Evolutionary conservation across 345 rosid species (phyloP).

Genomic region (Euphorbia pulcherrima): DNA sequence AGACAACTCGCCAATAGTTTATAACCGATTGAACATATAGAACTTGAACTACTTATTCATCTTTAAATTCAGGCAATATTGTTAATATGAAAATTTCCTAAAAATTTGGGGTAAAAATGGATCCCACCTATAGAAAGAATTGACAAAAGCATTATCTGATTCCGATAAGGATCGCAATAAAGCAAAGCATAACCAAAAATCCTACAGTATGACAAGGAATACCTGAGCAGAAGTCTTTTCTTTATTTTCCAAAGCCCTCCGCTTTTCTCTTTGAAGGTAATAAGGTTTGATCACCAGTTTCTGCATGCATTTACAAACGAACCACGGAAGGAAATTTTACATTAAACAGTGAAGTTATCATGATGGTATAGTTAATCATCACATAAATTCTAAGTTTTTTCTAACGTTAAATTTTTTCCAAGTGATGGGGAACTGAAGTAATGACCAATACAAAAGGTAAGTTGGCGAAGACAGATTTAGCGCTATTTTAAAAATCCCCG

Average conservation of each 20-base stretch:
- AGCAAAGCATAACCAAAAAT: conserved; percentile 7
- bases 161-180: not conserved
- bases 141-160: not conserved
- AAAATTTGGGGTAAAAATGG: not conserved
- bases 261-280: conserved; percentile 58
- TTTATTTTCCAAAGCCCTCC: conserved; percentile 60
- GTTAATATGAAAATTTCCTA: not conserved
- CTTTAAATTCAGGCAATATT: not conserved
- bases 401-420: not conserved
- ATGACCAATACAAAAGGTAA: not conserved
- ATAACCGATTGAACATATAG: too few relatives aligned
- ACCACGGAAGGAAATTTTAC: conserved; percentile 1
- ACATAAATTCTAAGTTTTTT: not conserved
- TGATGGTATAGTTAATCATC: not conserved
- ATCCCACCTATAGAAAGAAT: not conserved
- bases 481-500: too few relatives aligned
- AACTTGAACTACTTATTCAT: not conserved
- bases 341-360: not conserved
- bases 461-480: not conserved
- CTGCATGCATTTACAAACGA: conserved; percentile 35
- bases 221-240: conserved; percentile 75
- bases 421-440: not conserved
- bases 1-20: not conserved
- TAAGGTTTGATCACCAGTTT: conserved; percentile 78
- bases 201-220: conserved; percentile 18